Base-by-base conservation (phyloP, 352 stramenopile genomes). In the Pythium brachiatum region DNA sequence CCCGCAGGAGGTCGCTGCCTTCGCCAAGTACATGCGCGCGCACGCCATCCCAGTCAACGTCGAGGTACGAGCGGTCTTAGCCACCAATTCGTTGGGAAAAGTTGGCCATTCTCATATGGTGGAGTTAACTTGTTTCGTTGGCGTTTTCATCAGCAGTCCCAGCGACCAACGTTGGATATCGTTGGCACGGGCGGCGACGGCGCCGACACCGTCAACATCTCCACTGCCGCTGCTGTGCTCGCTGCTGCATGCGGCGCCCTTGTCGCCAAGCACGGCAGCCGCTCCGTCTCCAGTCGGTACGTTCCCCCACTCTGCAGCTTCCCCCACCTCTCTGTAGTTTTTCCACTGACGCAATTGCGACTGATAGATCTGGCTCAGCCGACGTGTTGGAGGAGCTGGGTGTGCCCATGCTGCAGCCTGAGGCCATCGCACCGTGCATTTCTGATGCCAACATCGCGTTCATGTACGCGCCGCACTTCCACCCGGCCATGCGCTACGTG, bases 191-290 rank as follows among this genome's bases (percentile, higher is more conserved):
- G 97, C 52, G 97, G 97, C 52, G 97, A 99, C 69, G 97, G 97
- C 52, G 96, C 96, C 32, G 90, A 99, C 74, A 99, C 97, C 0
- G 98, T 99, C 64, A 99, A 99, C 71, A 89, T 99, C 59, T 98
- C 88, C 44, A 99, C 97, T 0, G 95, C 96, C 0, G 91, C 90
- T 6, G 91, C 97, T 1, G 91, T 99, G 12, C 66, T 99, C 16
- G 92, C 94, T 2, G 96, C 97, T 1, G 94, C 97, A 0, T 98
- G 89, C 63, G 97, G 97, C 18, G 85, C 85, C 5, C 64, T 89
- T 13, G 97, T 99, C 2, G 95, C 95, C 65, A 99, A 99, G 81
- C 95, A 98, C 46, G 97, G 97, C 44, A 99, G 98, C 76, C 86
- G 95, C 27, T 98, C 90, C 13, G 97, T 99, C 5, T 98, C 92